Evolutionary conservation across 2,329 filamentous ascomycete species (phyloP).

Genomic region (Hypomyces rosellus): DNA sequence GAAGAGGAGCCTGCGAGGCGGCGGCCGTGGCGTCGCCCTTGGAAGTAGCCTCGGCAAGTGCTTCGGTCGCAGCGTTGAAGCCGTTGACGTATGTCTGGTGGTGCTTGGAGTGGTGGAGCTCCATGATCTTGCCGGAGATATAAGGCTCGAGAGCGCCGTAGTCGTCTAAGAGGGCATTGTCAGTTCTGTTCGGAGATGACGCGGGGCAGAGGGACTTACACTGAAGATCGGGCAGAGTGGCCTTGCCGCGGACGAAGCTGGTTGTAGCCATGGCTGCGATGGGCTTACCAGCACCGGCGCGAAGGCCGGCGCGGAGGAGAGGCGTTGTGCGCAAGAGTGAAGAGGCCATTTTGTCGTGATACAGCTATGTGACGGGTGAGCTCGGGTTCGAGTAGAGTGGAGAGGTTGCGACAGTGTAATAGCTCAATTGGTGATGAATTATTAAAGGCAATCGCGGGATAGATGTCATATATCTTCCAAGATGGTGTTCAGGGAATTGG

Average conservation of each 20-base stretch:
- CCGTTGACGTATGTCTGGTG: slow-evolving; percentile 90
- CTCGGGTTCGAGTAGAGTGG: not conserved
- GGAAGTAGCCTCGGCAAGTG: slow-evolving; percentile 58
- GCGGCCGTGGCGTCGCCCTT: slow-evolving; percentile 53
- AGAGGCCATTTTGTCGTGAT: slow-evolving; percentile 56
- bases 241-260: slow-evolving; percentile 79
- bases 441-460: not conserved
- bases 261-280: slow-evolving; percentile 62
- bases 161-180: slow-evolving; percentile 59
- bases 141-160: slow-evolving; percentile 85
- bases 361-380: not conserved
- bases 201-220: slow-evolving; percentile 32
- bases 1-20: slow-evolving; percentile 43
- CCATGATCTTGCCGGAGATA: slow-evolving; percentile 90
- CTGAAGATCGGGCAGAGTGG: slow-evolving; percentile 82
- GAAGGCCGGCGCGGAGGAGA: slow-evolving; percentile 63
- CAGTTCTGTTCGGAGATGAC: not conserved
- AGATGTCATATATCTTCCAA: not conserved
- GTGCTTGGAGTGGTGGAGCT: slow-evolving; percentile 90
- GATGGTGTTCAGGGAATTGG: not conserved
- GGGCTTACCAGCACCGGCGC: slow-evolving; percentile 57
- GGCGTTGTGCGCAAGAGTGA: slow-evolving; percentile 66
- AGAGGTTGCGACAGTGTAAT: not conserved
- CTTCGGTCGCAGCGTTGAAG: slow-evolving; percentile 73
- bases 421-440: slow-evolving; percentile 1